Evolutionary conservation across 495 filamentous ascomycete species (phyloP), one percentile per base, ranked within the genome.

Genomic region (Aspergillus indologenus): DNA sequence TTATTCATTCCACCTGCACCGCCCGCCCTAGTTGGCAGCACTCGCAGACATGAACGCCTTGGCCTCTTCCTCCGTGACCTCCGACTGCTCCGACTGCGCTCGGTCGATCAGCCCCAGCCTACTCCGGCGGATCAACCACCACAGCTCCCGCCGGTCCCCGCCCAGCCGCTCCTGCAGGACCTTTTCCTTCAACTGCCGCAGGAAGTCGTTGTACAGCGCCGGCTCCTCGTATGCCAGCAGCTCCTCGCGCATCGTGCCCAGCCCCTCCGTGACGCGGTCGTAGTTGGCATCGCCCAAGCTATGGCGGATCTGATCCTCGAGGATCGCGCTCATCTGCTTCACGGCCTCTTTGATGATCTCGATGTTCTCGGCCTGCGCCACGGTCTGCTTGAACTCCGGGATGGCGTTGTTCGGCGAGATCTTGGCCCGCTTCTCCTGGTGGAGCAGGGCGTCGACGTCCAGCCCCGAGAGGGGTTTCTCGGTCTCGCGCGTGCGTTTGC

Each of bases 381-480:
- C 78, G 20, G 84, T 82, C 72, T 93, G 90, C 65, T 91, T 95
- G 82, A 97, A 98, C 53, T 92, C 88, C 0, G 95, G 92, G 47
- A 99, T 89, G 5, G 91, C 85, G 64, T 99, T 98, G 22, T 85
- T 77, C 0, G 83, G 64, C 3, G 87, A 87, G 53, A 99, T 92
- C 57, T 83, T 87, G 43, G 74, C 65, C 11, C 76, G 81, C 61
- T 86, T 85, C 64, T 84, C 75, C 68, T 75, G 66, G 46, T 80
- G 79, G 22, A 96, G 85, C 18, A 96, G 86, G 1, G 83, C 81
- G 59, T 90, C 87, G 54, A 96, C 82, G 64, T 99, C 88, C 18
- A 99, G 86, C 18, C 92, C 93, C 0, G 95, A 99, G 29, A 96
- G 85, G 0, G 95, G 95, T 58, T 90, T 92, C 59, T 87, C 83